A percentile compares a stretch with the other conserved stretches of the same genome.
Conservation (phyloP, 1,284 basidiomycete genomes). For the Leucoagaricus sp. region DNA sequence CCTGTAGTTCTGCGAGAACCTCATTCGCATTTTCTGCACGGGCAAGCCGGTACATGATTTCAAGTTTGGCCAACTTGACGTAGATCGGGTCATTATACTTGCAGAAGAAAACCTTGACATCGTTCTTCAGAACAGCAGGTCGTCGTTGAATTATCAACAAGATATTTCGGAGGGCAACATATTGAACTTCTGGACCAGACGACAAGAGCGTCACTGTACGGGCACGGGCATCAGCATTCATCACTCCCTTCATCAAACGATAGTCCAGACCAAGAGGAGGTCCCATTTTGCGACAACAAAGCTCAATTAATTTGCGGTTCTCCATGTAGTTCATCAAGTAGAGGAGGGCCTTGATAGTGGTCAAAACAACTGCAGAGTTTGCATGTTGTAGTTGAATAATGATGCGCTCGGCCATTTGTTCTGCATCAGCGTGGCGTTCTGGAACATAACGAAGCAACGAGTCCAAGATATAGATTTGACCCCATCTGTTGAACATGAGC, state of each 20-base stretch:
- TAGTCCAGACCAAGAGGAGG: conserved; percentile 80
- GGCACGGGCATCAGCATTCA: neutral
- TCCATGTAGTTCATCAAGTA: conserved; percentile 99
- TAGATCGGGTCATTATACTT: conserved; percentile 99
- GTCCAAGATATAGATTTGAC: conserved; percentile 98
- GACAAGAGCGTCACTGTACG: conserved; percentile 86
- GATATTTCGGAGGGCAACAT: conserved; percentile 96
- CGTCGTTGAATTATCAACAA: conserved; percentile 95
- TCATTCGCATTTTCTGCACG: conserved; percentile 90
- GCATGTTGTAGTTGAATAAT: conserved; percentile 90
- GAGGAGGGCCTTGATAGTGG: conserved; percentile 92
- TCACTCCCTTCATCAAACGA: too few relatives aligned
- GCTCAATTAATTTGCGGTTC: conserved; percentile 80
- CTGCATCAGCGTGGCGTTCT: conserved; percentile 85
- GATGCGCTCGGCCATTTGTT: conserved; percentile 92
- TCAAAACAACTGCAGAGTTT: conserved; percentile 93
- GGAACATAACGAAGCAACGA: conserved; percentile 93
- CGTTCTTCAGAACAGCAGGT: conserved; percentile 91
- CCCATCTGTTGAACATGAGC: conserved; percentile 74
- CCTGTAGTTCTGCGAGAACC: conserved; percentile 92
- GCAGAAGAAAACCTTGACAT: conserved; percentile 99
- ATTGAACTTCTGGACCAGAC: conserved; percentile 98
- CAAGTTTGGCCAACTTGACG: conserved; percentile 97
- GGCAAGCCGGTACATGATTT: conserved; percentile 97
- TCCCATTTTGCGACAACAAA: conserved; percentile 96